Conservation (phyloP, 306 rosid genomes). For the Trifolium dubium region DNA sequence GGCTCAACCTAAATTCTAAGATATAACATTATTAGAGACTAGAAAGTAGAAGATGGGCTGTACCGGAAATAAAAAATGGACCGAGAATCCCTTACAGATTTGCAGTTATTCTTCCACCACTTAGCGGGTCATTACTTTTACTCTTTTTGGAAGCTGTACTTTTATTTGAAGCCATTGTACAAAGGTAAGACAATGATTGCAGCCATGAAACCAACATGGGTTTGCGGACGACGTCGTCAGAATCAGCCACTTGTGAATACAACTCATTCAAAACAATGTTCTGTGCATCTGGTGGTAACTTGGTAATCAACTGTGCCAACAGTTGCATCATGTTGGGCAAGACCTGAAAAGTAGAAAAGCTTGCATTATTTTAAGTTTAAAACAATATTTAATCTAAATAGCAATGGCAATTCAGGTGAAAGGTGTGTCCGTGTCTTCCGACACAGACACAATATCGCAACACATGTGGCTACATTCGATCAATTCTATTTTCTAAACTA, state of each 20-base stretch:
- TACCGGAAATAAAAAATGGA: constrained; percentile 17
- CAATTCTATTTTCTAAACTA: background rate
- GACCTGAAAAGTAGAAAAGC: constrained; percentile 59
- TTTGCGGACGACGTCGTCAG: constrained; percentile 88
- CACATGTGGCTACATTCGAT: background rate
- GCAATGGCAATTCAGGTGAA: background rate
- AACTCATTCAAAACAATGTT: constrained; percentile 73
- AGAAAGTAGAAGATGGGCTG: constrained; percentile 26
- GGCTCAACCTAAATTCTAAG: background rate
- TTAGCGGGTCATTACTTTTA: constrained; percentile 47
- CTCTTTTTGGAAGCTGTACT: constrained; percentile 42
- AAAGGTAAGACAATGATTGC: constrained; percentile 87
- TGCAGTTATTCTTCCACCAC: constrained; percentile 52
- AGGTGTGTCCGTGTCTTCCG: background rate
- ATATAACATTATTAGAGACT: constrained; percentile 7
- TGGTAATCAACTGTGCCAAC: constrained; percentile 70
- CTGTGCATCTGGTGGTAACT: constrained; percentile 76
- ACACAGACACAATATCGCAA: background rate
- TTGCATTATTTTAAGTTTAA: constrained; percentile 27
- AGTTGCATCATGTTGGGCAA: constrained; percentile 81
- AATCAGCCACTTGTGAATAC: constrained; percentile 84
- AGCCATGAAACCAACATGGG: constrained; percentile 90
- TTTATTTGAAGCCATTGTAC: constrained; percentile 54
- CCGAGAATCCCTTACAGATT: constrained; percentile 55
- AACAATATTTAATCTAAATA: constrained; percentile 17